Base-by-base conservation (phyloP, 768 basidiomycete genomes). In the Coprinellus aureogranulatus region DNA sequence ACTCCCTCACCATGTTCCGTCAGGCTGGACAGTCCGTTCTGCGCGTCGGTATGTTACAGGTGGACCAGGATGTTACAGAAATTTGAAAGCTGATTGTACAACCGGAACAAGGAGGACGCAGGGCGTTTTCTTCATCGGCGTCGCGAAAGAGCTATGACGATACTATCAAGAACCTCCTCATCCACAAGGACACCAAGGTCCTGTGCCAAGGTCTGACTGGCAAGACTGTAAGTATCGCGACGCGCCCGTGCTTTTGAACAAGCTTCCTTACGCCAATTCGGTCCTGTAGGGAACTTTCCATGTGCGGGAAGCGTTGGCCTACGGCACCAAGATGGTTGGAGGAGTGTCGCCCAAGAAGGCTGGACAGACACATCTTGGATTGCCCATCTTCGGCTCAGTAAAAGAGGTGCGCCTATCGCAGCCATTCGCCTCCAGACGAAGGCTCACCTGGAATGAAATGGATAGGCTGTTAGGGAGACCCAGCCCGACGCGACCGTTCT, bases 281-380 rank as follows among this genome's bases (percentile, higher is more conserved):
- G 34, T 34, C 34, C 34, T 47, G 26, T 60, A 92, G 96, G 97
- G 90, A 62, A 98, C 97, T 65, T 99, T 99, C 84, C 97, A 99
- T 79, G 85, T 87, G 60, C 88, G 81, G 67, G 93, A 98, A 73
- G 95, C 97, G 37, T 73, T 98, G 61, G 93, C 86, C 50, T 99
- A 92, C 68, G 96, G 97, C 20, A 98, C 96, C 58, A 90, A 88
- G 60, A 96, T 98, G 91, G 92, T 99, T 57, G 97, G 97, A 57
- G 97, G 97, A 60, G 94, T 97, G 54, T 95, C 93, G 2, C 92
- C 92, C 37, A 93, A 91, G 79, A 98, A 98, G 75, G 97, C 95
- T 54, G 97, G 97, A 14, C 87, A 90, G 72, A 92, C 85, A 2
- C 97, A 99, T 77, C 83, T 99, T 56, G 96, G 95, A 28, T 82